Percentiles rank a stretch among this genome's conserved stretches.
phyloP scores from a whole-genome alignment of 306 rosid species.

The Rubus idaeus region DNA sequence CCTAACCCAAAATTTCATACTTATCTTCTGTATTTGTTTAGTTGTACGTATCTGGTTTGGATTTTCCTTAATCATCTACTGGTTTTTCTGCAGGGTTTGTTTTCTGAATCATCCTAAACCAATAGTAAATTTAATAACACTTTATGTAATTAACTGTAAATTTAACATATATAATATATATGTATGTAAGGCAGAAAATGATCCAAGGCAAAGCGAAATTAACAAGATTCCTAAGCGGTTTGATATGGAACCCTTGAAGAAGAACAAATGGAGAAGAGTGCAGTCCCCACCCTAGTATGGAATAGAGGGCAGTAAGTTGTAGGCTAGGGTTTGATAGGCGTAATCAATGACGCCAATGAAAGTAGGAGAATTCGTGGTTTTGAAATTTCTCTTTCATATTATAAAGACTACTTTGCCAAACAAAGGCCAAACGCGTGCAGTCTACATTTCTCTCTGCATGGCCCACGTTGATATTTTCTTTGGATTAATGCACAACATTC shows the following conservation, averaged over 20 bases:
- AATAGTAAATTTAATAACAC: background rate
- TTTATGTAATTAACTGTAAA: too few species aligned
- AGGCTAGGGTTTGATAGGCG: conserved; percentile 28
- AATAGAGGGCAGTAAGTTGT: conserved; percentile 11
- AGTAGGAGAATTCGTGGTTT: conserved; percentile 17
- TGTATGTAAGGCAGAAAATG: too few species aligned
- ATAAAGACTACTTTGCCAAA: background rate
- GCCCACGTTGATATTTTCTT: background rate
- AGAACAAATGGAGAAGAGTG: background rate
- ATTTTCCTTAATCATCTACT: background rate
- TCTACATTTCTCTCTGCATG: background rate
- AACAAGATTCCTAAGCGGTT: too few species aligned
- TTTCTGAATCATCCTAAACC: background rate
- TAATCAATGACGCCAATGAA: conserved; percentile 34
- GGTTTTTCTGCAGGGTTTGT: background rate
- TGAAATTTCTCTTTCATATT: background rate
- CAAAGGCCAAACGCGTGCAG: background rate
- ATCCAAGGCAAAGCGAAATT: too few species aligned
- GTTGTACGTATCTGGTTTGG: background rate
- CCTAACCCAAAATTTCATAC: background rate
- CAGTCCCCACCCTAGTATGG: conserved; percentile 31
- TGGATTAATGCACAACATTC: background rate
- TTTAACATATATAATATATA: too few species aligned
- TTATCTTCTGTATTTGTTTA: background rate
- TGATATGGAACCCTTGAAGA: background rate